phyloP scores from a whole-genome alignment of 2,329 filamentous ascomycete species.

The Fusarium proliferatum region DNA sequence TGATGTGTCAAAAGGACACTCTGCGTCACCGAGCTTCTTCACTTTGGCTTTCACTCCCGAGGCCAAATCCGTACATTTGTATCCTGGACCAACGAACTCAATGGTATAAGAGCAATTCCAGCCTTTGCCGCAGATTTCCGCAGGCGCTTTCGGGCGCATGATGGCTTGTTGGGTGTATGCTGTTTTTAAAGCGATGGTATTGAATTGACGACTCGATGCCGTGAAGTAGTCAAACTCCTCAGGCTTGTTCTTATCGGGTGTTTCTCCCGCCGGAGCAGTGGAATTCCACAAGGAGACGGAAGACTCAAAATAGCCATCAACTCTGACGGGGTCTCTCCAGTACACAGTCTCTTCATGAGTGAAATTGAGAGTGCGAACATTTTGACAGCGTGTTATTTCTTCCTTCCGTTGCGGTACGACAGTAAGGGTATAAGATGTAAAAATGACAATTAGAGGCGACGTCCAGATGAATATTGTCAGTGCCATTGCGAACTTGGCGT shows the following conservation, averaged over 20 bases:
- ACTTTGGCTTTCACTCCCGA: conserved; percentile 20
- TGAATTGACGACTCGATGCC: conserved; percentile 30
- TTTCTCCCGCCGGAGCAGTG: neutral
- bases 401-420: conserved; percentile 19
- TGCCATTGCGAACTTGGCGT: conserved; percentile 42
- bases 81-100: conserved; percentile 39
- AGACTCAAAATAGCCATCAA: conserved; percentile 24
- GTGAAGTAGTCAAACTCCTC: conserved; percentile 42
- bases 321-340: conserved; percentile 23
- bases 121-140: conserved; percentile 38
- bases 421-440: conserved; percentile 42
- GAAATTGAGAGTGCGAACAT: conserved; percentile 43
- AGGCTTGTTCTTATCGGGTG: conserved; percentile 4
- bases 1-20: conserved; percentile 38
- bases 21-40: conserved; percentile 25
- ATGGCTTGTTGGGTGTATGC: conserved; percentile 36
- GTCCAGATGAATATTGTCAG: conserved; percentile 44
- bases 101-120: conserved; percentile 43
- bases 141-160: conserved; percentile 23
- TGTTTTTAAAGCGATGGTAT: conserved; percentile 31
- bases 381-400: conserved; percentile 30
- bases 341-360: conserved; percentile 31
- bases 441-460: conserved; percentile 43
- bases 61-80: conserved; percentile 34
- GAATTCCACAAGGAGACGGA: conserved; percentile 39